A percentile compares a stretch with the other conserved stretches of the same genome.
Conservation (phyloP, 345 rosid genomes). For the Physaria fendleri region DNA sequence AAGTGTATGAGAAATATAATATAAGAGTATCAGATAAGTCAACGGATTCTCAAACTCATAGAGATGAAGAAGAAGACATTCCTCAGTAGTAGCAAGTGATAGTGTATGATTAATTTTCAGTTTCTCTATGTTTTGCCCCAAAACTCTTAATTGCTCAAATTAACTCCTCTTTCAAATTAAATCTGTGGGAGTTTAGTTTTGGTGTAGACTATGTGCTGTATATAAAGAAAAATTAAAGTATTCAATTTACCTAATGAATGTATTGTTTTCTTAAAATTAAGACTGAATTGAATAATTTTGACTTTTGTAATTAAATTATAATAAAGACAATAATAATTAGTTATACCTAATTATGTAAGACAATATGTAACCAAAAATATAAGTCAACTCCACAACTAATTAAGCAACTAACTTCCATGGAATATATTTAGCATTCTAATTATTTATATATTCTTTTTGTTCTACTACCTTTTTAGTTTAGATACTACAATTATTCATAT, state of each 20-base stretch:
- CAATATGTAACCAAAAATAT: background rate
- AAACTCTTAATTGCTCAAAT: slow-evolving; percentile 7
- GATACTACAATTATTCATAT: background rate
- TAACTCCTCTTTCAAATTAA: background rate
- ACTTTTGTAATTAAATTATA: background rate
- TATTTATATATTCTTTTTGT: background rate
- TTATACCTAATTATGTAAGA: slow-evolving; percentile 21
- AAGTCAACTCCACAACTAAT: slow-evolving; percentile 12
- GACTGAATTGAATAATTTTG: background rate
- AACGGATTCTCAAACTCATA: slow-evolving; percentile 42
- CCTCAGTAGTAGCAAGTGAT: background rate
- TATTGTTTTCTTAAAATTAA: background rate
- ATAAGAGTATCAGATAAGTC: slow-evolving; percentile 69
- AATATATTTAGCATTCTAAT: background rate
- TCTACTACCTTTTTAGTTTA: background rate
- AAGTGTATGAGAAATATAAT: slow-evolving; percentile 75
- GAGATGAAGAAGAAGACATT: slow-evolving; percentile 14
- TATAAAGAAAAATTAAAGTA: slow-evolving; percentile 4
- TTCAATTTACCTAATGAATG: background rate
- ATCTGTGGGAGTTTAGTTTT: slow-evolving; percentile 5
- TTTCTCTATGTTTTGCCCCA: slow-evolving; percentile 6
- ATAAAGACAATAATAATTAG: background rate
- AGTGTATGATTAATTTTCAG: slow-evolving; percentile 3
- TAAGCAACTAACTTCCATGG: background rate
- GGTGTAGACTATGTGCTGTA: slow-evolving; percentile 18